Evolutionary conservation across 1,139 yeast genomes (phyloP).

Genomic region (Debaryomyces coudertii): DNA sequence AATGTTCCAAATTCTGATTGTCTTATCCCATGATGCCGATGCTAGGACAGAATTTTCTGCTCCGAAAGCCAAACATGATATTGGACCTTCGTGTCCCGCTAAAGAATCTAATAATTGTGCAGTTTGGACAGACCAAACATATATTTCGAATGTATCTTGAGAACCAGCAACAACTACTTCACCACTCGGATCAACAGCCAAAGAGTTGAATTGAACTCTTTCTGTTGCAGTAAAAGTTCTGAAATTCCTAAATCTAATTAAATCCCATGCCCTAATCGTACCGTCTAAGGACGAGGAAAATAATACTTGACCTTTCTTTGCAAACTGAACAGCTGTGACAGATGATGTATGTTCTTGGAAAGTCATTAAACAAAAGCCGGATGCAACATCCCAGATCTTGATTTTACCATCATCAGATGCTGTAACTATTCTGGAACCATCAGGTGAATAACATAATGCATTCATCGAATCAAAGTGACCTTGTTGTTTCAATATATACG

Average conservation of each 20-base stretch:
- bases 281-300: constrained; percentile 95
- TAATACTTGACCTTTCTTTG: constrained; percentile 84
- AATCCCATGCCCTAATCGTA: constrained; percentile 96
- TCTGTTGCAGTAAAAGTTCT: constrained; percentile 91
- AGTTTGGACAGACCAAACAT: constrained; percentile 97
- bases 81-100: constrained; percentile 95
- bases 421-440: constrained; percentile 89
- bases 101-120: constrained; percentile 85
- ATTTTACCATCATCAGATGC: constrained; percentile 97
- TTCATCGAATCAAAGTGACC: constrained; percentile 95
- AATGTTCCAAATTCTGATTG: constrained; percentile 90
- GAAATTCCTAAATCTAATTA: constrained; percentile 89
- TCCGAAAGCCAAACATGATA: constrained; percentile 86
- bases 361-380: constrained; percentile 92
- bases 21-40: constrained; percentile 95
- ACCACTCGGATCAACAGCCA: constrained; percentile 97
- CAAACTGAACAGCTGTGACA: constrained; percentile 86
- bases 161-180: constrained; percentile 97
- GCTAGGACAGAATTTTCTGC: constrained; percentile 78
- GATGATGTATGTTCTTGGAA: constrained; percentile 90
- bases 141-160: constrained; percentile 84
- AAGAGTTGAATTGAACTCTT: constrained; percentile 80
- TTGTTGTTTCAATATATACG: constrained; percentile 92
- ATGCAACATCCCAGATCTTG: constrained; percentile 91
- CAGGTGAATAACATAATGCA: constrained; percentile 86